phyloP scores from a whole-genome alignment of 148 eudicot species.

The Fallopia convolvulus region DNA sequence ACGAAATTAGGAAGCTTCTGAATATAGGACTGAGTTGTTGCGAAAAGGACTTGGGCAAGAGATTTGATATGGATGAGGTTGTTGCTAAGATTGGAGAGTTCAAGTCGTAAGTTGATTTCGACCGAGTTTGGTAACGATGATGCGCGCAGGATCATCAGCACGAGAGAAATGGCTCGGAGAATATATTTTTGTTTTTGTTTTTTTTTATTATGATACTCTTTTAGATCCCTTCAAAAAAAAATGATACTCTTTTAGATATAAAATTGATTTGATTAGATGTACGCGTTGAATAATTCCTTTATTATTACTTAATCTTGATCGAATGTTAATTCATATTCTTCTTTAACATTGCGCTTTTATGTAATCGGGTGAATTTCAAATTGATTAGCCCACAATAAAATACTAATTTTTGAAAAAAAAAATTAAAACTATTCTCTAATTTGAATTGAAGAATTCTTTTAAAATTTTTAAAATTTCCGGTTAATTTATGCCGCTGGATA shows the following conservation, averaged over 20 bases:
- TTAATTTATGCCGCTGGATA: too few species aligned
- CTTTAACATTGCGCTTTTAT: too few species aligned
- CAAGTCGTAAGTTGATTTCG: slow-evolving; percentile 2
- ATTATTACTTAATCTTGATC: too few species aligned
- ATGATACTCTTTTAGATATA: neutral
- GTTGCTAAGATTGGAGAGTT: slow-evolving; percentile 39
- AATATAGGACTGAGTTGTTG: slow-evolving; percentile 48
- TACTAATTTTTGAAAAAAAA: too few species aligned
- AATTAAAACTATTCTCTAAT: too few species aligned
- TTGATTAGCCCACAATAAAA: too few species aligned
- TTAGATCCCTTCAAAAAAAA: too few species aligned
- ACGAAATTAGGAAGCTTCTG: slow-evolving; percentile 46
- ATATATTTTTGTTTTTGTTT: neutral
- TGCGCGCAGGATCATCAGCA: neutral
- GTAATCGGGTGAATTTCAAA: too few species aligned
- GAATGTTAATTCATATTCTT: too few species aligned
- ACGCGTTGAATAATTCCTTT: too few species aligned
- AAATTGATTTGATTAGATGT: neutral
- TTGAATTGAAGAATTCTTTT: too few species aligned
- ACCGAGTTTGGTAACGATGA: neutral
- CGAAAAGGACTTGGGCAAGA: slow-evolving; percentile 44
- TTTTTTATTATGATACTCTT: neutral
- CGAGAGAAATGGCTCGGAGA: neutral
- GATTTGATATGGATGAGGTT: slow-evolving; percentile 44
- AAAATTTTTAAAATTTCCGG: too few species aligned